Base-by-base conservation (phyloP, 345 rosid species). In the Stellera chamaejasme region DNA sequence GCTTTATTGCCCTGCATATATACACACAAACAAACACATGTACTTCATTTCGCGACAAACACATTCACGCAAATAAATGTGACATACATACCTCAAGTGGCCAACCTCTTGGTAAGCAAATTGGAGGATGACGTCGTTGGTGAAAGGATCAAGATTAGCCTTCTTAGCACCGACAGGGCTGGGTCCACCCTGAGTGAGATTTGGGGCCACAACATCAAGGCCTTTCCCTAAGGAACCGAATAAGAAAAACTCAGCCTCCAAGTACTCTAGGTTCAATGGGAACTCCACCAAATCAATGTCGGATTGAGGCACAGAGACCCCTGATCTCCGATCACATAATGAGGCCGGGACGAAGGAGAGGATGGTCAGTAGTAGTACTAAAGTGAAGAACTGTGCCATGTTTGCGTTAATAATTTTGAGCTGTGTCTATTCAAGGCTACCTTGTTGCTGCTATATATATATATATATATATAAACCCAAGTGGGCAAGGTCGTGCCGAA, bases 51-150 rank as follows among this genome's bases (percentile, higher is more conserved):
- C 23, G 23, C 23, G 1, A 50, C 13, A 46, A n/a, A 15, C 16
- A n/a, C 43, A 26, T 43, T 13, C 8, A 11, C 23, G 0, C 23
- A 19, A 19, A 19, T 19, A 0, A 19, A 19, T 19, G 23, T 19
- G 23, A 19, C 23, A 19, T 19, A 19, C 23, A 15, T 27, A 83
- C 95, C 86, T 84, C 71, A 89, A 52, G 67, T 93, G 97, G 15
- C 96, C 99, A 45, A 93, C 86, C 75, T 93, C 94, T 80, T 89
- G 97, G 77, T 75, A 73, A 36, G 82, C 96, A 67, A 93, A 93
- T 54, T 93, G 99, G 55, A 62, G 45, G 73, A 93, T 66, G 43
- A 89, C 25, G 67, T 83, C 90, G 45, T 68, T 72, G 5, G 78
- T 81, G 15, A 80, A 56, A 41, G 70, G 58, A 62, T 83, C 87